Conservation (phyloP, 331 rosid genomes). For the Rosa hybrid region DNA sequence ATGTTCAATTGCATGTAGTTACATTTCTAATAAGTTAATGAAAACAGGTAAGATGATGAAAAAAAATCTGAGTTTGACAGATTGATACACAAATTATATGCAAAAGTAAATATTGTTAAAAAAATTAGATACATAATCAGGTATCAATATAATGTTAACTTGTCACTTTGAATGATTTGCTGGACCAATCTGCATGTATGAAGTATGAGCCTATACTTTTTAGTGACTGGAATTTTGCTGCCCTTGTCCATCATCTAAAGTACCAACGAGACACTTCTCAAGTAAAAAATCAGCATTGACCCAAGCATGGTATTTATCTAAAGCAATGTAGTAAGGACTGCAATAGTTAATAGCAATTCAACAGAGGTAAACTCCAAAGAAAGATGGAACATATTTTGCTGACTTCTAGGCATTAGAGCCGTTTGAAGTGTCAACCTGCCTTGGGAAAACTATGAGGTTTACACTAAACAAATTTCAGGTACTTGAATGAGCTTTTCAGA, state of each 20-base stretch:
- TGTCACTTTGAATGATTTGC: not conserved
- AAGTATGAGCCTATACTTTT: not conserved
- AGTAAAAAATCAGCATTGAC: slow-evolving; percentile 84
- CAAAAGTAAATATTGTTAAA: not conserved
- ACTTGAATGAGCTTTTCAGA: not conserved
- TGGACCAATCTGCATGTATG: not conserved
- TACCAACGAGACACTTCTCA: slow-evolving; percentile 89
- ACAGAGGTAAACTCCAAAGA: not conserved
- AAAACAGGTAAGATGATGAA: not conserved
- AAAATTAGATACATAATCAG: not conserved
- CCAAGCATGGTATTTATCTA: slow-evolving; percentile 97
- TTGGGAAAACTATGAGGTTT: not conserved
- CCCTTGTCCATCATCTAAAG: slow-evolving; percentile 54
- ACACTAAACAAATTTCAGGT: not conserved
- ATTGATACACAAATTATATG: not conserved
- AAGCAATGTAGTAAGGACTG: slow-evolving; percentile 45
- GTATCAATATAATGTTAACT: not conserved
- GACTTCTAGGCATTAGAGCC: not conserved
- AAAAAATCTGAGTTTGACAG: not conserved
- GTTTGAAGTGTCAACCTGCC: not conserved
- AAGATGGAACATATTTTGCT: not conserved
- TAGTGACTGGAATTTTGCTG: slow-evolving; percentile 17
- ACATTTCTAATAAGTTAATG: not conserved
- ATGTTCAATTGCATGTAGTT: not conserved
- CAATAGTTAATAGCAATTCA: not conserved